A percentile compares a stretch with the other conserved stretches of the same genome.
Evolutionary conservation across 1,139 yeast species (phyloP).

Genomic region (Kodamaea alishanica): DNA sequence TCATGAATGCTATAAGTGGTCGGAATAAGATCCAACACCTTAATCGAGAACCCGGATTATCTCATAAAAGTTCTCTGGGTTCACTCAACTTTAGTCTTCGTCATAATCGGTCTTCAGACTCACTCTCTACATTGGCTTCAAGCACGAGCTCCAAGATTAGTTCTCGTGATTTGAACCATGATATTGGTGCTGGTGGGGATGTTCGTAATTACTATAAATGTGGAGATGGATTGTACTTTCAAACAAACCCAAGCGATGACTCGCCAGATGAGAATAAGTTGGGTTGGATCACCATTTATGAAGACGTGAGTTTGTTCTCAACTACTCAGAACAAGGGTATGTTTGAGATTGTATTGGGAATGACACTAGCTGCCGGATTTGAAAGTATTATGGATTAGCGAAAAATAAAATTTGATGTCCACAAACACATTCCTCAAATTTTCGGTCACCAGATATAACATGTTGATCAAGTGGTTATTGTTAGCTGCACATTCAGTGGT

Average conservation of each 20-base stretch:
- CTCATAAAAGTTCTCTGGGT: constrained; percentile 1
- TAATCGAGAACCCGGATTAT: constrained; percentile 4
- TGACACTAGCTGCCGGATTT: constrained; percentile 53
- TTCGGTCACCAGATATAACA: background rate
- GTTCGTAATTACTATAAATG: constrained; percentile 40
- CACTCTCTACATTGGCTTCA: constrained; percentile 3
- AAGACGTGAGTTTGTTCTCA: constrained; percentile 32
- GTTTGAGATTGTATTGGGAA: constrained; percentile 54
- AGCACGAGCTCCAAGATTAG: constrained; percentile 1
- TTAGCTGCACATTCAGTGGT: background rate
- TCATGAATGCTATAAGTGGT: constrained; percentile 27
- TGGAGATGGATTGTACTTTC: constrained; percentile 53
- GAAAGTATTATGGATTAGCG: constrained; percentile 23
- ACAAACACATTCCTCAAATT: background rate
- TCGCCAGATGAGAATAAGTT: constrained; percentile 55
- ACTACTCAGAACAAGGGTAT: constrained; percentile 31
- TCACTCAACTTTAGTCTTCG: background rate
- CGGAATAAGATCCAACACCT: constrained; percentile 8
- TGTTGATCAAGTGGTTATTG: background rate
- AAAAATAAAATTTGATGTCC: background rate
- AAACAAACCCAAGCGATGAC: constrained; percentile 51
- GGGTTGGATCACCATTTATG: constrained; percentile 64
- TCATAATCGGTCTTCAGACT: constrained; percentile 5
- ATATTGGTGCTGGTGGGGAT: constrained; percentile 31
- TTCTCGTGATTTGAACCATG: constrained; percentile 16